Percentiles rank a stretch among this genome's conserved stretches.
Conservation (phyloP, 208 protist species). For the Paratrypanosoma confusum region DNA sequence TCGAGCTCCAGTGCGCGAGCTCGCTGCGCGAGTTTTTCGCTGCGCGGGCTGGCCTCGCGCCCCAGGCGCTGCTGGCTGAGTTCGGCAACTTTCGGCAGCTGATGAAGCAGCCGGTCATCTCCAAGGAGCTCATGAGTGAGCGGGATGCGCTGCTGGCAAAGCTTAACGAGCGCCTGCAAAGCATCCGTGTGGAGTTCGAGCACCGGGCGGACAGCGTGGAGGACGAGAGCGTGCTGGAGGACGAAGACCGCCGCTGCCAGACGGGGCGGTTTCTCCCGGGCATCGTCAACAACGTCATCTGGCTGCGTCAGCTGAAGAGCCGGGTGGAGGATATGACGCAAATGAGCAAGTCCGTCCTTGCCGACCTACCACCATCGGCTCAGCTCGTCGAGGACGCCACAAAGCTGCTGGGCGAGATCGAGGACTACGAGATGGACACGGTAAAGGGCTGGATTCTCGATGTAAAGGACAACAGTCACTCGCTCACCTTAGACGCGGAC, state of each 20-base stretch:
- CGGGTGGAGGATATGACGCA: slow-evolving; percentile 65
- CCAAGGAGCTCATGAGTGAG: slow-evolving; percentile 78
- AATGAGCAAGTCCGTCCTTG: slow-evolving; percentile 65
- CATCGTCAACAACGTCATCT: slow-evolving; percentile 88
- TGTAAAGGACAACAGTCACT: slow-evolving; percentile 49
- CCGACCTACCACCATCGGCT: slow-evolving; percentile 56
- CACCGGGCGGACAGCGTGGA: slow-evolving; percentile 61
- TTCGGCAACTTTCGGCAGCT: slow-evolving; percentile 74
- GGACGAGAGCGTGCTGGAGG: slow-evolving; percentile 59
- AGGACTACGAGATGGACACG: slow-evolving; percentile 80
- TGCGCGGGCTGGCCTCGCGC: slow-evolving; percentile 39
- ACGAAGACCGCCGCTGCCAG: slow-evolving; percentile 80
- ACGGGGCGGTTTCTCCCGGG: slow-evolving; percentile 83
- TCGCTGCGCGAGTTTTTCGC: slow-evolving; percentile 69
- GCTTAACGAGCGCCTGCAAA: slow-evolving; percentile 76
- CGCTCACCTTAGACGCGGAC: slow-evolving; percentile 68
- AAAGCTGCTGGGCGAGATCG: slow-evolving; percentile 63
- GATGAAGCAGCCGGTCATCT: slow-evolving; percentile 73
- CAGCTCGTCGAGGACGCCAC: slow-evolving; percentile 46
- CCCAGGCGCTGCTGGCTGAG: slow-evolving; percentile 79
- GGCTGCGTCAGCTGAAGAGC: slow-evolving; percentile 75
- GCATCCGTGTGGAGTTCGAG: slow-evolving; percentile 82
- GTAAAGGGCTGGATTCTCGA: slow-evolving; percentile 72
- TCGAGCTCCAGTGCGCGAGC: slow-evolving; percentile 72
- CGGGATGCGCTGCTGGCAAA: slow-evolving; percentile 75